Percentiles rank a stretch among this genome's conserved stretches.
Evolutionary conservation across 345 rosid genomes (phyloP).

Genomic region (Brassica carinata): DNA sequence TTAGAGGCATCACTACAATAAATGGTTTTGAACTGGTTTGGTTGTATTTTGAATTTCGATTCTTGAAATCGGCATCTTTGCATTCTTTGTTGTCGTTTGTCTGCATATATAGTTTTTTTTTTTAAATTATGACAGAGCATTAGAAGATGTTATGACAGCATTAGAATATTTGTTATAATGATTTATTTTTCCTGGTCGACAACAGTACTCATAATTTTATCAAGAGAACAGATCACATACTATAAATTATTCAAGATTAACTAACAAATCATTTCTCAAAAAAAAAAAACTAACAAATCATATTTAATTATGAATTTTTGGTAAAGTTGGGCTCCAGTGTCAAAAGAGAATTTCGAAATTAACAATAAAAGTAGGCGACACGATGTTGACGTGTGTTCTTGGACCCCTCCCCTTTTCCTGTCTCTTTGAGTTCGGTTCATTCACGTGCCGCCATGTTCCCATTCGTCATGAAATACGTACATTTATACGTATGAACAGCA

Average conservation of each 20-base stretch:
- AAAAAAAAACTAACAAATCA: conserved; percentile 13
- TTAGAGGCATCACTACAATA: conserved; percentile 19
- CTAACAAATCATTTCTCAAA: conserved; percentile 13
- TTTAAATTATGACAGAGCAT: conserved; percentile 10
- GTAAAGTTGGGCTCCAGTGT: background rate
- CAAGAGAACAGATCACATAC: conserved; percentile 15
- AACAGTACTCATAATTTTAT: background rate
- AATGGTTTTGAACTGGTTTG: conserved; percentile 4
- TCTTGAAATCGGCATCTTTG: background rate
- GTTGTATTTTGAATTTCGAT: background rate
- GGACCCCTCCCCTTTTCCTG: conserved; percentile 25
- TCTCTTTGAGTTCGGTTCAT: conserved; percentile 36
- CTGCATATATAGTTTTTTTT: conserved; percentile 2
- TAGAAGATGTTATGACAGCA: background rate
- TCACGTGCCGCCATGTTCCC: conserved; percentile 47
- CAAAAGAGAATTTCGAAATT: conserved; percentile 6
- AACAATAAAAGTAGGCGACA: conserved; percentile 1
- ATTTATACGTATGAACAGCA: conserved; percentile 18
- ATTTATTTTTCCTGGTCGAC: conserved; percentile 11
- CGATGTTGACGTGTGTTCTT: conserved; percentile 34
- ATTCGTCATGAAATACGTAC: conserved; percentile 14
- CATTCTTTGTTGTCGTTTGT: background rate
- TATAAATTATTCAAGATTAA: conserved; percentile 3
- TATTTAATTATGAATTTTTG: background rate
- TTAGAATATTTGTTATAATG: background rate